Evolutionary conservation across 1,139 yeast species (phyloP).

Genomic region (Pichia inconspicua): DNA sequence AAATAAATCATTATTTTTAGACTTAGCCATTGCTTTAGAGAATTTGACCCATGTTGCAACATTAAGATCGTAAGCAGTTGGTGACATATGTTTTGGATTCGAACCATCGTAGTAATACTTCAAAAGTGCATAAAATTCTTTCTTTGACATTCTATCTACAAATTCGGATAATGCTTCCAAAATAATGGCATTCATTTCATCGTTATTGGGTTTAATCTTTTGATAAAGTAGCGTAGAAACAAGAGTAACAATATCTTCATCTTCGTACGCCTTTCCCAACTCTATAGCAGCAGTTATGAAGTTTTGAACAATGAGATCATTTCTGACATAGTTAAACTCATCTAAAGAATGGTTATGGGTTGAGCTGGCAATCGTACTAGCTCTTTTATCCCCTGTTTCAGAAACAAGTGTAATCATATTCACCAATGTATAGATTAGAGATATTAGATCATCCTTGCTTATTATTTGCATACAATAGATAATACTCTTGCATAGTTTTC

Average conservation of each 20-base stretch:
- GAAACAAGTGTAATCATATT: slow-evolving; percentile 59
- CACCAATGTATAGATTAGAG: slow-evolving; percentile 78
- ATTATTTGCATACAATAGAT: slow-evolving; percentile 37
- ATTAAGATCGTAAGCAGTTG: slow-evolving; percentile 31
- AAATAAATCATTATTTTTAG: slow-evolving; percentile 39
- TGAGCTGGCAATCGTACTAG: not conserved
- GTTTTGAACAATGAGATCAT: slow-evolving; percentile 40
- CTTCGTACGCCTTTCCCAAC: slow-evolving; percentile 61
- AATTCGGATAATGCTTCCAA: slow-evolving; percentile 52
- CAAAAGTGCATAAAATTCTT: slow-evolving; percentile 50
- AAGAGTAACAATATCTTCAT: slow-evolving; percentile 69
- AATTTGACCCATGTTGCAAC: slow-evolving; percentile 45
- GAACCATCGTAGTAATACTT: slow-evolving; percentile 32
- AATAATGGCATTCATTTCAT: slow-evolving; percentile 31
- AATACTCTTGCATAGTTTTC: slow-evolving; percentile 19
- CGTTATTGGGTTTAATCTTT: slow-evolving; percentile 42
- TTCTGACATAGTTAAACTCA: slow-evolving; percentile 15
- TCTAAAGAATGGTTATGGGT: slow-evolving; percentile 14
- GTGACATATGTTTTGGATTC: slow-evolving; percentile 31
- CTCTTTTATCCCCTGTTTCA: not conserved
- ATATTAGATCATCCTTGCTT: slow-evolving; percentile 74
- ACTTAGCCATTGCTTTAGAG: slow-evolving; percentile 35
- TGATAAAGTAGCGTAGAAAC: slow-evolving; percentile 80
- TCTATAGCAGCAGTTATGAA: slow-evolving; percentile 68
- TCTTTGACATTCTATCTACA: slow-evolving; percentile 51